These are phyloP conservation scores for Phaffia rhodozyma DNA, from an alignment of 1,284 basidiomycete species.

Conservation along the genomic window DNA sequence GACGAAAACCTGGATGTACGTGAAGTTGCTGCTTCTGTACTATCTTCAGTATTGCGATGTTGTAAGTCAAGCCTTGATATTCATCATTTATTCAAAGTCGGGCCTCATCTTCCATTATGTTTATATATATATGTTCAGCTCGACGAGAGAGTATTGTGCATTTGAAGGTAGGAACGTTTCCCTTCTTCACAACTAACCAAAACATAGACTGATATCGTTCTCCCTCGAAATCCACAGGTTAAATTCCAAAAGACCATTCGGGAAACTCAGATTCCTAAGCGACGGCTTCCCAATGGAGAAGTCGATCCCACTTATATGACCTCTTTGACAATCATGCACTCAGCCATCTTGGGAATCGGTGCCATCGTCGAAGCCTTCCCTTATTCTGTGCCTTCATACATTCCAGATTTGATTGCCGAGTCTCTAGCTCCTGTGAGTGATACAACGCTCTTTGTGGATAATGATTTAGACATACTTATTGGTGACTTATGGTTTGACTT, in stretches of 20 bases:
- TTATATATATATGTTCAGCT: constrained; percentile 30
- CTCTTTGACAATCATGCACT: constrained; percentile 65
- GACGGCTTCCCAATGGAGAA: constrained; percentile 44
- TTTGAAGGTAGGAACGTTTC: constrained; percentile 50
- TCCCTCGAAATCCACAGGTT: constrained; percentile 43
- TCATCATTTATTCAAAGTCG: too few relatives aligned
- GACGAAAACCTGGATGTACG: constrained; percentile 91
- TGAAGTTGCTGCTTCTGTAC: constrained; percentile 68
- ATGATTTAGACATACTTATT: background rate
- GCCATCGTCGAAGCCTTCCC: constrained; percentile 43
- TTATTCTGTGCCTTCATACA: constrained; percentile 48
- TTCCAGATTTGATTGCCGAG: constrained; percentile 53
- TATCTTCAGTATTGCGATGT: constrained; percentile 82
- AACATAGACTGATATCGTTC: background rate
- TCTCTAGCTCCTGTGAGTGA: constrained; percentile 25
- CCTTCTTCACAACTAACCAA: background rate
- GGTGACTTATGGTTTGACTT: constrained; percentile 41
- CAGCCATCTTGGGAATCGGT: constrained; percentile 46
- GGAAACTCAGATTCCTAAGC: constrained; percentile 54
- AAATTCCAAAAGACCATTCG: constrained; percentile 59
- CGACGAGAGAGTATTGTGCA: constrained; percentile 78
- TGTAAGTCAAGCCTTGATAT: constrained; percentile 28
- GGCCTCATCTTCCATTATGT: too few relatives aligned
- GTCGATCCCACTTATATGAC: constrained; percentile 54
- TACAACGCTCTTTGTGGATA: constrained; percentile 7